phyloP scores from a whole-genome alignment of 2,329 filamentous ascomycete species.

The Botrytis tulipae region DNA sequence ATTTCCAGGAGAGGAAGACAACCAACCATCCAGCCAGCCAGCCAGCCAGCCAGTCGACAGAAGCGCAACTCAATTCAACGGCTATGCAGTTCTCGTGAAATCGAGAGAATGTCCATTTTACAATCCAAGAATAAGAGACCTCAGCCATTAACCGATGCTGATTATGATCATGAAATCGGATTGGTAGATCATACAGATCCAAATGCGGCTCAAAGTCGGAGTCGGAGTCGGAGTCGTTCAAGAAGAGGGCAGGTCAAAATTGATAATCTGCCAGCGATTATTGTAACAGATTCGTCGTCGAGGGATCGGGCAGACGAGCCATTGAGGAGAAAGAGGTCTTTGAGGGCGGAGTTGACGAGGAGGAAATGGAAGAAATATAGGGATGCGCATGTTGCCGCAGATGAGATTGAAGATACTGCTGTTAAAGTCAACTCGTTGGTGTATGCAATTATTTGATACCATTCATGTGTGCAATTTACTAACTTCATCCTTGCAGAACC shows the following conservation, averaged over 20 bases:
- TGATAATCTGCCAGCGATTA: slow-evolving; percentile 1
- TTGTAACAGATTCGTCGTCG: slow-evolving; percentile 31
- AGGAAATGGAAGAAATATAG: slow-evolving; percentile 37
- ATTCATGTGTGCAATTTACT: background rate
- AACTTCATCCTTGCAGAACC: background rate
- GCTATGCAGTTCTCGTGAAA: slow-evolving; percentile 18
- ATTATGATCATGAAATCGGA: slow-evolving; percentile 69
- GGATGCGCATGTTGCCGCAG: slow-evolving; percentile 39
- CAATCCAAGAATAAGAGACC: slow-evolving; percentile 40
- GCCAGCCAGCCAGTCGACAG: background rate
- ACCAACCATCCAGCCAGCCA: background rate
- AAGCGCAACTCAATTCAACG: background rate
- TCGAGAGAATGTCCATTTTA: slow-evolving; percentile 18
- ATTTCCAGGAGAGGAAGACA: background rate
- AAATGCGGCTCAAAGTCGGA: slow-evolving; percentile 23
- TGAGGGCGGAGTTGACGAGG: slow-evolving; percentile 33
- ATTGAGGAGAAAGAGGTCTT: slow-evolving; percentile 28
- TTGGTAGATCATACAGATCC: slow-evolving; percentile 54
- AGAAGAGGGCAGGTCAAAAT: slow-evolving; percentile 8
- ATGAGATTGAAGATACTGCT: slow-evolving; percentile 18
- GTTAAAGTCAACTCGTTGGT: slow-evolving; percentile 3
- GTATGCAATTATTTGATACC: background rate
- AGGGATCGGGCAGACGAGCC: slow-evolving; percentile 31
- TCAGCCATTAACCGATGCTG: slow-evolving; percentile 53
- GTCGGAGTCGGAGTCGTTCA: slow-evolving; percentile 25